Evolutionary conservation across 257 asterid species (phyloP), one percentile per base, ranked within the genome.

Genomic region (Jasminum sambac): DNA sequence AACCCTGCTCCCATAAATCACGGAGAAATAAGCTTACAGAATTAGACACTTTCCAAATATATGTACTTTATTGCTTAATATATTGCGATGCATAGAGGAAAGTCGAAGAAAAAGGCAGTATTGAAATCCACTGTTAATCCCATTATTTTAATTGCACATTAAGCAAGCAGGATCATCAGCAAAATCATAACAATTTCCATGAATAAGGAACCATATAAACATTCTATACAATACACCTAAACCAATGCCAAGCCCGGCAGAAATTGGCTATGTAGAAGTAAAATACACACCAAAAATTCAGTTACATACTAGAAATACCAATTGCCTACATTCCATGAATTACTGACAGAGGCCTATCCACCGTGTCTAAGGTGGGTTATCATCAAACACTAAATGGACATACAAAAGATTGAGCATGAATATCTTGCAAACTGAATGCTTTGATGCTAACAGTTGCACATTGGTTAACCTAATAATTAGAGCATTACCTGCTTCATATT

Each of bases 1-100:
- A 93, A 25, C 98, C 98, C 98, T 93, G 91, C 72, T 85, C 74
- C 74, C 75, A 77, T 13, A 66, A 86, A 67, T 52, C 69, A 72
- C 21, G 17, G 8, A 66, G 66, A 17, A 59, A 68, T 14, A 67
- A 68, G 69, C 64, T 43, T 23, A 43, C 76, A 64, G 36, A 58
- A 67, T 67, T 70, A 71, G 67, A 58, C 39, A 37, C 40, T 13
- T 39, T 10, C 9, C 36, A 55, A 19, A 38, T 19, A 37, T 39
- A 40, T 17, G 39, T 37, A 12, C 9, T 64, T 21, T 23, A 23
- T 55, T 30, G 16, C 36, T 55, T 55, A 55, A 55, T 55, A 23
- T 67, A 64, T 41, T 26, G 68, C 10, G n/a, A 58, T 37, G 13
- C 16, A 59, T 26, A 68, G 59, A 65, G 67, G 43, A 12, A 46